A percentile compares a stretch with the other conserved stretches of the same genome.
Conservation (phyloP, 1,139 yeast species). For the Magnusiomyces magnusii region DNA sequence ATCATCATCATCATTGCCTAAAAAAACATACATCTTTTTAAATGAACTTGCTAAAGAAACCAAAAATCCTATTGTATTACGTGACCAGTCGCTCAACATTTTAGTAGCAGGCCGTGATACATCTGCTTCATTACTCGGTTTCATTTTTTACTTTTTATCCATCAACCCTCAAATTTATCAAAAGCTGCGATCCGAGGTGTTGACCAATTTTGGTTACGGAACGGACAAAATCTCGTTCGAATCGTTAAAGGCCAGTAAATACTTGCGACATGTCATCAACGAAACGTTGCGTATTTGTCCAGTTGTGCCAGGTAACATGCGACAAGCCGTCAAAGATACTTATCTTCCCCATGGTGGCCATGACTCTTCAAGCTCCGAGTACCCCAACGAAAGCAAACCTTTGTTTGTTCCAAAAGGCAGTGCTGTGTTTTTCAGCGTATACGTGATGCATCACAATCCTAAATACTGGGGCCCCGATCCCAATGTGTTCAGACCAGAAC, state of each 20-base stretch:
- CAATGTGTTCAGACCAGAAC: slow-evolving; percentile 41
- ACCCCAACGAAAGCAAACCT: slow-evolving; percentile 24
- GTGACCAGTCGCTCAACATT: slow-evolving; percentile 40
- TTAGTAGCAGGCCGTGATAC: slow-evolving; percentile 44
- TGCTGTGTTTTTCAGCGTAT: slow-evolving; percentile 19
- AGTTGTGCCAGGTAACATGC: slow-evolving; percentile 43
- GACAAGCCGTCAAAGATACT: slow-evolving; percentile 40
- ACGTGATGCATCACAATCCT: slow-evolving; percentile 40
- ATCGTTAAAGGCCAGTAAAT: slow-evolving; percentile 41
- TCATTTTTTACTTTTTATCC: slow-evolving; percentile 38
- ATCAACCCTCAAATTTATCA: slow-evolving; percentile 35
- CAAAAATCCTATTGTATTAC: slow-evolving; percentile 36
- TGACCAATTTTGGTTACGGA: slow-evolving; percentile 33
- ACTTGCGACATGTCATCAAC: slow-evolving; percentile 40
- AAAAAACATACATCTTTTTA: slow-evolving; percentile 36
- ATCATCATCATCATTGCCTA: too few relatives aligned
- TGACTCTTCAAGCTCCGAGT: too few relatives aligned
- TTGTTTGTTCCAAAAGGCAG: slow-evolving; percentile 22
- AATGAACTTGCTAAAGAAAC: slow-evolving; percentile 41
- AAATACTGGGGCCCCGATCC: slow-evolving; percentile 45
- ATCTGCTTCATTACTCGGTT: slow-evolving; percentile 41
- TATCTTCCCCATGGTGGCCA: slow-evolving; percentile 44
- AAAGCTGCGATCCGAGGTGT: slow-evolving; percentile 36
- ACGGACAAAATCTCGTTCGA: slow-evolving; percentile 34
- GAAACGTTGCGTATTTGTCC: slow-evolving; percentile 46